Evolutionary conservation across 768 basidiomycete genomes (phyloP).

Genomic region (Tephrocybe sp.): DNA sequence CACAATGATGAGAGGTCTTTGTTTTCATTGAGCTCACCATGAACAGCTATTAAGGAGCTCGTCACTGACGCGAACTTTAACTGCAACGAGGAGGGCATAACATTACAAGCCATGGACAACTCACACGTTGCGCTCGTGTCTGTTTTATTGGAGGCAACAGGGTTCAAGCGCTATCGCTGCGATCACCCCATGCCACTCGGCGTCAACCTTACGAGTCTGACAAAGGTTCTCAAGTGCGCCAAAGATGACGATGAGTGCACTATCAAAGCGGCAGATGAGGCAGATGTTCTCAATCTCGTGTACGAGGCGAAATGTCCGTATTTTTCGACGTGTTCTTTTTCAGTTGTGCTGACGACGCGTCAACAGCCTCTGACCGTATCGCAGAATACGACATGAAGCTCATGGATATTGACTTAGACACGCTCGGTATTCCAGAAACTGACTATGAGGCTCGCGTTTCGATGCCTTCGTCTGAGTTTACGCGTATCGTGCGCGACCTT

Average conservation of each 20-base stretch:
- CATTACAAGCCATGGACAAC: conserved; percentile 99
- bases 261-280: conserved; percentile 89
- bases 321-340: conserved; percentile 4
- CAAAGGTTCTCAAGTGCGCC: conserved; percentile 96
- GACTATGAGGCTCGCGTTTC: conserved; percentile 93
- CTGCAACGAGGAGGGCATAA: conserved; percentile 93
- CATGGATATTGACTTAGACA: conserved; percentile 98
- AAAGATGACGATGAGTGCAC: conserved; percentile 94
- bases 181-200: conserved; percentile 94
- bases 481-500: conserved; percentile 91
- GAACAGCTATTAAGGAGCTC: conserved; percentile 91
- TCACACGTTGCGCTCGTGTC: conserved; percentile 97
- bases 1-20: not conserved
- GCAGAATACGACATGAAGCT: conserved; percentile 99
- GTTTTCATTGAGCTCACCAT: conserved; percentile 6
- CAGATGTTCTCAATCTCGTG: conserved; percentile 81
- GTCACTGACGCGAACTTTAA: conserved; percentile 98
- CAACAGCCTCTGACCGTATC: conserved; percentile 82
- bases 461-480: conserved; percentile 84
- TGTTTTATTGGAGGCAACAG: conserved; percentile 74
- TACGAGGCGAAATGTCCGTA: conserved; percentile 88
- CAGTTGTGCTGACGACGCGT: conserved; percentile 9
- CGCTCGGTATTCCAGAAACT: conserved; percentile 94
- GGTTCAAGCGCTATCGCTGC: conserved; percentile 89
- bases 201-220: conserved; percentile 82